phyloP scores from a whole-genome alignment of 306 rosid species.

The Lathyrus sativus region DNA sequence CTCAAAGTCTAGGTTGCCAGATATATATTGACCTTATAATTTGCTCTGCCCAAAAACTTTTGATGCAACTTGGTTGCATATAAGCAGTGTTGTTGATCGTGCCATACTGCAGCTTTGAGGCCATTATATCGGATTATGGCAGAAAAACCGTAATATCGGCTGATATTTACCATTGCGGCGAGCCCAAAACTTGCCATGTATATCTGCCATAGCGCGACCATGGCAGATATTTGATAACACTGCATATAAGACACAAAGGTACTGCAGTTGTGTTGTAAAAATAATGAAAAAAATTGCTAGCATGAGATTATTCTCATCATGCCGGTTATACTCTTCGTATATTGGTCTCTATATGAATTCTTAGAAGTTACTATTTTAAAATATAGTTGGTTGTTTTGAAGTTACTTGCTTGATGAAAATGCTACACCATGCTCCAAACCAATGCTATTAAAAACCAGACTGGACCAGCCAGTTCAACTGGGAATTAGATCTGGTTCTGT shows the following conservation, averaged over 20 bases:
- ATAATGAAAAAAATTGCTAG: conserved; percentile 18
- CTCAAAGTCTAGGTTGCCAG: conserved; percentile 32
- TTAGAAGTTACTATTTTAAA: conserved; percentile 5
- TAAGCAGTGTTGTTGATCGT: no score
- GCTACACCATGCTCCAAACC: neutral
- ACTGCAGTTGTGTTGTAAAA: conserved; percentile 23
- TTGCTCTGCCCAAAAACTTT: conserved; percentile 29
- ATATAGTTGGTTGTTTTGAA: conserved; percentile 7
- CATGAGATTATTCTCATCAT: conserved; percentile 19
- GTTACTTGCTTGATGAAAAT: neutral
- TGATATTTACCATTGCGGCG: no score
- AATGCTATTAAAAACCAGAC: neutral
- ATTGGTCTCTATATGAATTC: conserved; percentile 21
- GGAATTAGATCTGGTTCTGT: no score
- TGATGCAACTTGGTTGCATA: conserved; percentile 28
- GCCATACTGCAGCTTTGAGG: no score
- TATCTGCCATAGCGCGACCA: no score
- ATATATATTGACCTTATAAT: conserved; percentile 7
- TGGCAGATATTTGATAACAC: no score
- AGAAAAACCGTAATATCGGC: no score
- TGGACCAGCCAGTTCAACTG: no score
- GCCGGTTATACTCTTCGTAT: neutral
- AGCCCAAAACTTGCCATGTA: no score
- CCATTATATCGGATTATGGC: no score
- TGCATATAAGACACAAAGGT: neutral